These are phyloP conservation scores for Collybiopsis confluens DNA, from an alignment of 768 basidiomycete genomes.

Conservation along the genomic window DNA sequence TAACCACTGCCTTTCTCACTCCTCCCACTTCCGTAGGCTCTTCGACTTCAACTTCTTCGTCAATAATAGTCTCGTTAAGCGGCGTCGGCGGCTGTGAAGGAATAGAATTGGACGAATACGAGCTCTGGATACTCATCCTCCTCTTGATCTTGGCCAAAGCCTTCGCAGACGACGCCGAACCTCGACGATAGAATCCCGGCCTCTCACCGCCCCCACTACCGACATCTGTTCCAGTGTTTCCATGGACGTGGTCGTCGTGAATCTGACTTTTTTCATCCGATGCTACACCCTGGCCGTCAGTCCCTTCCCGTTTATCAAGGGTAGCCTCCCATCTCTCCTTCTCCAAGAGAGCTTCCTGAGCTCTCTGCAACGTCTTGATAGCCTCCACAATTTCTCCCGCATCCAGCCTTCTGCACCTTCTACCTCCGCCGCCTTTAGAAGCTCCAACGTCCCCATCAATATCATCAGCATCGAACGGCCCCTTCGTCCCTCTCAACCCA, in stretches of 20 bases:
- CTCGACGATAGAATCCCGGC: background rate
- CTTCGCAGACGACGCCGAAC: background rate
- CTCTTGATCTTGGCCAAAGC: background rate
- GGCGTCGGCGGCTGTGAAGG: background rate
- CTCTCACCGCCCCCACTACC: too few relatives aligned
- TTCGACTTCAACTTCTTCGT: background rate
- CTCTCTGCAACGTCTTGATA: slow-evolving; percentile 73
- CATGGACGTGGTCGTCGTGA: background rate
- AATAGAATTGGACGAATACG: background rate
- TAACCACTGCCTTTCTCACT: background rate
- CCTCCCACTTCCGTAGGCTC: background rate
- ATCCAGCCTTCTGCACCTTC: background rate
- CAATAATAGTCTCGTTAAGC: background rate
- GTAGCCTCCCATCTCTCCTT: slow-evolving; percentile 11
- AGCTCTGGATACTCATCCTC: slow-evolving; percentile 1
- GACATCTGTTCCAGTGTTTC: background rate
- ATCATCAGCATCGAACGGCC: slow-evolving; percentile 14
- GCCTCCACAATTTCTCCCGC: slow-evolving; percentile 75
- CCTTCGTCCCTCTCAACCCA: background rate
- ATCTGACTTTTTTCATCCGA: background rate
- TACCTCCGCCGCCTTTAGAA: too few relatives aligned
- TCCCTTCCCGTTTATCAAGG: background rate
- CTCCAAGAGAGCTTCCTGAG: slow-evolving; percentile 46
- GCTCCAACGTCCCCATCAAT: background rate
- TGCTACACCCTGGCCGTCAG: background rate